Percentiles rank a stretch among this genome's conserved stretches.
Conservation (phyloP, 176 grass and related monocot species). For the Echinochloa phyllopogon region DNA sequence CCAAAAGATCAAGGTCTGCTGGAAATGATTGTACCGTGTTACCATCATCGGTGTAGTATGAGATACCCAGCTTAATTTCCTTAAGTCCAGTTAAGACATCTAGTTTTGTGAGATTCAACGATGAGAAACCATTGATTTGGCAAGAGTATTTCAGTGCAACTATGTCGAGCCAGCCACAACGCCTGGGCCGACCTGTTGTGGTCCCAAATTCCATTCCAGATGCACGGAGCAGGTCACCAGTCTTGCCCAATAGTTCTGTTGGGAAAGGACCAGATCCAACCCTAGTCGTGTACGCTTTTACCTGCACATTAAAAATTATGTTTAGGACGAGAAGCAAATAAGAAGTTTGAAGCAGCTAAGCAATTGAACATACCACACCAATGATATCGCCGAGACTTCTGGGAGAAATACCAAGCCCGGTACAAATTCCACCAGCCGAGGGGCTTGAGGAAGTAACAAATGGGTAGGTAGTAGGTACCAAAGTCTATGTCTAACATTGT, state of each 20-base stretch:
- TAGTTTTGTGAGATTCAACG: slow-evolving; percentile 89
- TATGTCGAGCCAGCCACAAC: slow-evolving; percentile 95
- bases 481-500: slow-evolving; percentile 99
- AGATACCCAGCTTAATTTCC: slow-evolving; percentile 76
- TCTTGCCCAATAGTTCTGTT: slow-evolving; percentile 77
- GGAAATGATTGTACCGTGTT: slow-evolving; percentile 65
- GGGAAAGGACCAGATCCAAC: slow-evolving; percentile 93
- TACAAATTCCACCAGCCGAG: slow-evolving; percentile 94
- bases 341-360: slow-evolving; percentile 7
- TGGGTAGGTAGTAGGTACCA: slow-evolving; percentile 90
- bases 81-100: slow-evolving; percentile 81
- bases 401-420: slow-evolving; percentile 84
- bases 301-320: slow-evolving; percentile 44
- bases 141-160: slow-evolving; percentile 83
- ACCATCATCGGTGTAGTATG: slow-evolving; percentile 54
- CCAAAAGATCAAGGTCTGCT: slow-evolving; percentile 63
- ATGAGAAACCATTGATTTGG: slow-evolving; percentile 90
- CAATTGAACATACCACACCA: slow-evolving; percentile 65
- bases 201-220: slow-evolving; percentile 95
- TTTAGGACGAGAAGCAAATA: not conserved
- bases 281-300: slow-evolving; percentile 96
- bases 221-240: slow-evolving; percentile 66
- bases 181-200: slow-evolving; percentile 80
- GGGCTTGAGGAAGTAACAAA: slow-evolving; percentile 96
- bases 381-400: slow-evolving; percentile 83